Evolutionary conservation across 495 filamentous ascomycete species (phyloP), one percentile per base, ranked within the genome.

Genomic region (Neurospora pannonica): DNA sequence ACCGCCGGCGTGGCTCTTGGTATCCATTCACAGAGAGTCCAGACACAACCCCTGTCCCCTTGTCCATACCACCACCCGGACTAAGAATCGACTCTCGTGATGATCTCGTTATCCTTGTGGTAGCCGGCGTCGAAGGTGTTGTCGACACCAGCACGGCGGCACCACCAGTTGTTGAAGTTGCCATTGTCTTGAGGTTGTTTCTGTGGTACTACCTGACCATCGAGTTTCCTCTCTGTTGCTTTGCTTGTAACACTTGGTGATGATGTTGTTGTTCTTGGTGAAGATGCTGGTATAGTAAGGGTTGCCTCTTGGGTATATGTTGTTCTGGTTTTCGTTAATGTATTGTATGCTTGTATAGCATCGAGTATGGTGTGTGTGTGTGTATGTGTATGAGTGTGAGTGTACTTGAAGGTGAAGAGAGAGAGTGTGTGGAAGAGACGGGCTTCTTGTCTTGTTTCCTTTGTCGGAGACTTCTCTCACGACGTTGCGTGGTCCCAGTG

Each of bases 91-190:
- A 74, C 28, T 37, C 72, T 71, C 37, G 62, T 31, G 67, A 37
- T 62, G 60, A 21, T 62, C 38, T 40, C 38, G 72, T 36, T 15
- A 70, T 46, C 28, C 62, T 43, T 69, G 40, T 37, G 38, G 71
- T 39, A 28, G 67, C 60, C 46, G 76, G 40, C 19, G 48, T 73
- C 19, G 77, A 46, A 19, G 80, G 39, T 75, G 73, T 72, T 31
- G 79, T 78, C 72, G 80, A 74, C 9, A 76, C 75, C 72, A 75
- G 60, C 37, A 78, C 77, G 74, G 78, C 74, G 71, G 40, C 79
- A 62, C 73, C 79, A 70, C 73, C 73, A 34, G 75, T 72, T 75
- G 75, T 71, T 80, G 77, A 75, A 67, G 73, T 71, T 71, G 78
- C 74, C 78, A 78, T 80, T 72, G 42, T 79, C 60, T 13, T n/a